Evolutionary conservation across 306 rosid species (phyloP).

Genomic region (Vigna reflexopilosa): DNA sequence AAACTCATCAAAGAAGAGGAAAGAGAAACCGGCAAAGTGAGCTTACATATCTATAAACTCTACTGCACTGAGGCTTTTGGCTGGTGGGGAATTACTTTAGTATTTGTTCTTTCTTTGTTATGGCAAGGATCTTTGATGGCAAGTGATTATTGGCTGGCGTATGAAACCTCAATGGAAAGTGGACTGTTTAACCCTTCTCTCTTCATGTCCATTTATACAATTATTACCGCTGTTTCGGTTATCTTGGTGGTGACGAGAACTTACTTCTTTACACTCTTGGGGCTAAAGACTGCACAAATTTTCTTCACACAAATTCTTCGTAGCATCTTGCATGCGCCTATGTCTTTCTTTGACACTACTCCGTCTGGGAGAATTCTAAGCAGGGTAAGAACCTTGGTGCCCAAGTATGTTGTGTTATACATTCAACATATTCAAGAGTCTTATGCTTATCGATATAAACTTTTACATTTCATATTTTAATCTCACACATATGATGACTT

Average conservation of each 20-base stretch:
- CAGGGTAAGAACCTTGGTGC: conserved; percentile 59
- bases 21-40: conserved; percentile 76
- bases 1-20: conserved; percentile 89
- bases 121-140: conserved; percentile 76
- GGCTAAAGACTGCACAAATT: conserved; percentile 68
- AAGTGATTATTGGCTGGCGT: conserved; percentile 82
- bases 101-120: conserved; percentile 51
- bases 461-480: neutral
- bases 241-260: conserved; percentile 49
- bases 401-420: neutral
- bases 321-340: conserved; percentile 82
- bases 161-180: conserved; percentile 68
- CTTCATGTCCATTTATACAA: conserved; percentile 65
- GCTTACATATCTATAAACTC: conserved; percentile 63
- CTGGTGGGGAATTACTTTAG: conserved; percentile 71
- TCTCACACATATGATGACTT: conserved; percentile 3
- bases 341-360: conserved; percentile 90
- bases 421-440: neutral
- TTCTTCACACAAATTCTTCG: conserved; percentile 69
- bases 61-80: conserved; percentile 82
- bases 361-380: conserved; percentile 90
- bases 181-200: conserved; percentile 56
- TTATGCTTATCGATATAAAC: neutral
- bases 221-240: conserved; percentile 53
- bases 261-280: conserved; percentile 50